These are phyloP conservation scores for Penicillium simplicissimum DNA, from an alignment of 495 filamentous ascomycete species.

Conservation along the genomic window DNA sequence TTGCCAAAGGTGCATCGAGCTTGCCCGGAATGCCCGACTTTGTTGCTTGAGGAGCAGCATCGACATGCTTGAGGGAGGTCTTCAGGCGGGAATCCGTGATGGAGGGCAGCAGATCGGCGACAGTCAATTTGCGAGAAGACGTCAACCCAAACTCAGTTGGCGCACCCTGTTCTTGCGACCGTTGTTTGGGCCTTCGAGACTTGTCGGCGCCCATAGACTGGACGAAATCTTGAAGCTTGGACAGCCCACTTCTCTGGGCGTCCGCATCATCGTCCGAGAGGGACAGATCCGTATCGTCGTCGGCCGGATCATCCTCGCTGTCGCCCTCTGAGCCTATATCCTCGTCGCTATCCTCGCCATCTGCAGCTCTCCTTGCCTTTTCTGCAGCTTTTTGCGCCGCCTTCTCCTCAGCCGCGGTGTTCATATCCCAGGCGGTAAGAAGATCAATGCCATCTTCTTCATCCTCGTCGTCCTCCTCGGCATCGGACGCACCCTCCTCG, in stretches of 20 bases:
- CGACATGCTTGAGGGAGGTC: slow-evolving; percentile 71
- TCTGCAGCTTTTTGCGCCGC: slow-evolving; percentile 32
- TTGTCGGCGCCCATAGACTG: slow-evolving; percentile 58
- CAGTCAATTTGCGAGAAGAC: slow-evolving; percentile 70
- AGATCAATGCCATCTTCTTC: slow-evolving; percentile 88
- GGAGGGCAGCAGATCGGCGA: slow-evolving; percentile 73
- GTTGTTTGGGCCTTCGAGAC: slow-evolving; percentile 32
- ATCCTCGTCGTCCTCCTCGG: slow-evolving; percentile 57
- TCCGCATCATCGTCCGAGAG: slow-evolving; percentile 59
- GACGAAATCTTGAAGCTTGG: slow-evolving; percentile 69
- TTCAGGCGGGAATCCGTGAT: slow-evolving; percentile 75
- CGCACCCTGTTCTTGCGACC: slow-evolving; percentile 50
- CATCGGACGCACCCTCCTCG: slow-evolving; percentile 47
- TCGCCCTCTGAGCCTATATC: slow-evolving; percentile 40
- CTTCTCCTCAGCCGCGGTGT: slow-evolving; percentile 50
- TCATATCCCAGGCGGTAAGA: slow-evolving; percentile 76
- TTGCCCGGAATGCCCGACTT: slow-evolving; percentile 62
- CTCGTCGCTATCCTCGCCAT: slow-evolving; percentile 38
- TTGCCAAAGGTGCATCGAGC: slow-evolving; percentile 80
- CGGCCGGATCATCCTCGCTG: slow-evolving; percentile 52
- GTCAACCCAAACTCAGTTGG: slow-evolving; percentile 60
- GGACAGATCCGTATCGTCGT: slow-evolving; percentile 49
- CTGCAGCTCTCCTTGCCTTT: slow-evolving; percentile 34
- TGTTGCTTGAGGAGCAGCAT: slow-evolving; percentile 46
- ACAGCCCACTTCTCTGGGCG: slow-evolving; percentile 58